Evolutionary conservation across 2,329 filamentous ascomycete species (phyloP).

Genomic region (Ophiostoma tasmaniense): DNA sequence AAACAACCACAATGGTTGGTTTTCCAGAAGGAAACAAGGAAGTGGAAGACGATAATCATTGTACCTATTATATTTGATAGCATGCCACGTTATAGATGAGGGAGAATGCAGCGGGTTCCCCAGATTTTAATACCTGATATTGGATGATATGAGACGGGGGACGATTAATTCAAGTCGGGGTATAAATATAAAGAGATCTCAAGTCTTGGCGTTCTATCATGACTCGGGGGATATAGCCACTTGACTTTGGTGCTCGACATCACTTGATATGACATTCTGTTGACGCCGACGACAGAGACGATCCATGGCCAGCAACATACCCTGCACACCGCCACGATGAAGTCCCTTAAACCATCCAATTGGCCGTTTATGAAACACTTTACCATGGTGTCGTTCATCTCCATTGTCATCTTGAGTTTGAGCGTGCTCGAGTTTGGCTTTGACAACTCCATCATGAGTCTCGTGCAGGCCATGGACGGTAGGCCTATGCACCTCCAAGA

Average conservation of each 20-base stretch:
- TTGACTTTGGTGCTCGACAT: not conserved
- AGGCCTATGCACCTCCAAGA: no score
- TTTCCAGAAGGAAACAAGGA: not conserved
- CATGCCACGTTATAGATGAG: not conserved
- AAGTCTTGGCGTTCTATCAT: not conserved
- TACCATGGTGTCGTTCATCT: not conserved
- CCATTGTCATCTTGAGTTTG: conserved; percentile 9
- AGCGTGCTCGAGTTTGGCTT: conserved; percentile 20
- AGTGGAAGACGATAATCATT: not conserved
- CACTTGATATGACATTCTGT: not conserved
- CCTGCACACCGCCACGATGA: not conserved
- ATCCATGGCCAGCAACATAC: not conserved
- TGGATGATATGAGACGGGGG: not conserved
- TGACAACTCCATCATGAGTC: conserved; percentile 16
- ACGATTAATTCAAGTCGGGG: not conserved
- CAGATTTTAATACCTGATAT: not conserved
- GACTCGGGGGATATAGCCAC: not conserved
- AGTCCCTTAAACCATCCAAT: not conserved
- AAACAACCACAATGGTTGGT: not conserved
- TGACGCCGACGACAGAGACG: not conserved
- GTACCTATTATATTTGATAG: not conserved
- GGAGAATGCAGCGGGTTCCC: not conserved
- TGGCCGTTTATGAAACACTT: not conserved
- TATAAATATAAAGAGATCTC: not conserved
- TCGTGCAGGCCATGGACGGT: conserved; percentile 18